phyloP scores from a whole-genome alignment of 768 basidiomycete species.

The Sporobolomyces pararoseus region DNA sequence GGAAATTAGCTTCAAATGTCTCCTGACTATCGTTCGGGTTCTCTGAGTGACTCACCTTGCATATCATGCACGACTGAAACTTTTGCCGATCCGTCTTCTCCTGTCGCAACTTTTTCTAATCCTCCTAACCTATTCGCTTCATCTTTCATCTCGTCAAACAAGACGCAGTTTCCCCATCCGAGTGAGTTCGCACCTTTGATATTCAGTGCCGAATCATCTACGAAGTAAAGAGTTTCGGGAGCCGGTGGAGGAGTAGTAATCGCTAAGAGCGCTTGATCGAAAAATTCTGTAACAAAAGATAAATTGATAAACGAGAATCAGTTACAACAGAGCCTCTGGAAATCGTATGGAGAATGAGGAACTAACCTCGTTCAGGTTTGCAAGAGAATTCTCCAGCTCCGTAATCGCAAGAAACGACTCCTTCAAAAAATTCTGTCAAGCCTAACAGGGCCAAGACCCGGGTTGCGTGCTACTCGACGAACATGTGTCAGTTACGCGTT shows the following conservation, averaged over 20 bases:
- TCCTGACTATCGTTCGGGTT: background rate
- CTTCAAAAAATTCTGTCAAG: slow-evolving; percentile 42
- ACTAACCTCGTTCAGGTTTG: slow-evolving; percentile 38
- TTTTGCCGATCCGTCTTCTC: slow-evolving; percentile 1
- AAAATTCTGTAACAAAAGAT: slow-evolving; percentile 16
- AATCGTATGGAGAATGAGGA: background rate
- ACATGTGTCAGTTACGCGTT: no score
- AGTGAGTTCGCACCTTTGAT: slow-evolving; percentile 34
- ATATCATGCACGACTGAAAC: slow-evolving; percentile 32
- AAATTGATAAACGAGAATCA: no score
- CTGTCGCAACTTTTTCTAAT: slow-evolving; percentile 2
- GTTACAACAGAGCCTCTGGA: no score
- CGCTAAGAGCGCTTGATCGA: slow-evolving; percentile 26
- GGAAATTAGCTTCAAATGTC: background rate
- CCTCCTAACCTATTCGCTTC: slow-evolving; percentile 22
- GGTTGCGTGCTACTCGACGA: slow-evolving; percentile 31
- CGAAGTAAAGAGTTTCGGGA: slow-evolving; percentile 37
- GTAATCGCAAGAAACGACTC: slow-evolving; percentile 45
- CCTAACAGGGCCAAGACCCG: slow-evolving; percentile 37
- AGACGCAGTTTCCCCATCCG: slow-evolving; percentile 37
- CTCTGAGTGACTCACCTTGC: slow-evolving; percentile 22
- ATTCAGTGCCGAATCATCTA: slow-evolving; percentile 44
- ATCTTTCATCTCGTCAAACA: slow-evolving; percentile 36
- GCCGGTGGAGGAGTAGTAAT: slow-evolving; percentile 19
- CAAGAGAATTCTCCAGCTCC: slow-evolving; percentile 38